A percentile compares a stretch with the other conserved stretches of the same genome.
Conservation (phyloP, 106 monocot species). For the Amphibolis antarctica region DNA sequence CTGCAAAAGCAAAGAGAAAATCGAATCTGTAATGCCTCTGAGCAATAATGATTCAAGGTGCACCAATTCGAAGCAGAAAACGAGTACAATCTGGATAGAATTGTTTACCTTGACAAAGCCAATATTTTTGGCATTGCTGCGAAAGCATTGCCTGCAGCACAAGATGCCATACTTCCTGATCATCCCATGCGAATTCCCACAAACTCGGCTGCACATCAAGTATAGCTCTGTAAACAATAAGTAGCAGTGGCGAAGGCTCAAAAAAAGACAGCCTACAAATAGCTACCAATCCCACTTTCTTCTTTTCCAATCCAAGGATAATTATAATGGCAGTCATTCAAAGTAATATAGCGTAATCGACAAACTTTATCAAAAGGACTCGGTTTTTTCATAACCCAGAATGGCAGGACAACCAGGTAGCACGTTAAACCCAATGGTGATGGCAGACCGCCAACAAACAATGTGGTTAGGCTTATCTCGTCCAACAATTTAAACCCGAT, state of each 20-base stretch:
- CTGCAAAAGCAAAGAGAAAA: background rate
- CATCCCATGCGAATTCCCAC: conserved; percentile 11
- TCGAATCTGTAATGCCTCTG: background rate
- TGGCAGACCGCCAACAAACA: too few species aligned
- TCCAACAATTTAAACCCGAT: too few species aligned
- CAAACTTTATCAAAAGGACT: too few species aligned
- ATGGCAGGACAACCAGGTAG: too few species aligned
- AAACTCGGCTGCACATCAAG: conserved; percentile 12
- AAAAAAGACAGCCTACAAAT: too few species aligned
- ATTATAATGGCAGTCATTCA: too few species aligned
- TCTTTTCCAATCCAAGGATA: too few species aligned
- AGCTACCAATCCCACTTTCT: too few species aligned
- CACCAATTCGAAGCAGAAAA: background rate
- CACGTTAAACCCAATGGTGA: too few species aligned
- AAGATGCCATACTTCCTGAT: conserved; percentile 18
- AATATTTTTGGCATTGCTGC: conserved; percentile 16
- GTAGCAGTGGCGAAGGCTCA: background rate
- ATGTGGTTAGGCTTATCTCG: too few species aligned
- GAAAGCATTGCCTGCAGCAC: conserved; percentile 20
- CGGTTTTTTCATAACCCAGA: too few species aligned
- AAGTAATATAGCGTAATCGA: too few species aligned
- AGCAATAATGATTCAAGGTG: background rate
- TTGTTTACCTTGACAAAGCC: conserved; percentile 12
- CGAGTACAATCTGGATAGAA: background rate
- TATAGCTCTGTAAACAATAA: background rate